Evolutionary conservation across 2,329 filamentous ascomycete genomes (phyloP), one percentile per base, ranked within the genome.

Genomic region (Nemania sp.): DNA sequence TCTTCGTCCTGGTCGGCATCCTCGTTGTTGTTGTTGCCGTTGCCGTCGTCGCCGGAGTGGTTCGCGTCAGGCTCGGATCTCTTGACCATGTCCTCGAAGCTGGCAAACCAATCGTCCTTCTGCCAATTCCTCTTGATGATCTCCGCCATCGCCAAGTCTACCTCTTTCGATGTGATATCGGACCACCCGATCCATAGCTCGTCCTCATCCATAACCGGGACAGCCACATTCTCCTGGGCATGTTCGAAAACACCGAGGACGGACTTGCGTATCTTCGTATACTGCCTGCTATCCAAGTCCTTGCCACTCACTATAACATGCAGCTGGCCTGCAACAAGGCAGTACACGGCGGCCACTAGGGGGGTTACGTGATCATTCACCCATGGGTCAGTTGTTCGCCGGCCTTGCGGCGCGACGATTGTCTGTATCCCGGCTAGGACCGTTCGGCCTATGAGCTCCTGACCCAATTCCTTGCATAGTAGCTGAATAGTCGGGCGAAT

Each of bases 361-460:
- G 83, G 79, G 1, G 83, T 78, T 1, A 83, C 64, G 57, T 87
- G 78, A 42, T 74, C 72, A 48, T 78, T 70, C 6, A 81, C 72
- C 83, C 81, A 82, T 57, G 78, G 75, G 64, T 86, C 79, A 58
- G 80, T 72, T 53, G 78, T 78, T 39, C 73, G 75, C 25, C 69
- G 72, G n/a, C 81, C 80, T 12, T 74, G 73, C 0, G 80, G 79
- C 1, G 74, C 72, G 11, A 80, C 68, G 50, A 85, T 81, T 17
- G 78, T 76, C 79, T 89, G 88, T 53, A 92, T 81, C 1, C 90
- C 92, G 0, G 90, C 88, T 50, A 91, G 84, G 0, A 96, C 83
- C 55, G 92, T 90, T 0, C 90, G 89, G 0, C 85, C 86, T 2
- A 92, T 82, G 3, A 79, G 80, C 6, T 83, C 81, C 0, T 87